Evolutionary conservation across 805 yeast genomes (phyloP).

Genomic region (Saturnispora ahearnii): DNA sequence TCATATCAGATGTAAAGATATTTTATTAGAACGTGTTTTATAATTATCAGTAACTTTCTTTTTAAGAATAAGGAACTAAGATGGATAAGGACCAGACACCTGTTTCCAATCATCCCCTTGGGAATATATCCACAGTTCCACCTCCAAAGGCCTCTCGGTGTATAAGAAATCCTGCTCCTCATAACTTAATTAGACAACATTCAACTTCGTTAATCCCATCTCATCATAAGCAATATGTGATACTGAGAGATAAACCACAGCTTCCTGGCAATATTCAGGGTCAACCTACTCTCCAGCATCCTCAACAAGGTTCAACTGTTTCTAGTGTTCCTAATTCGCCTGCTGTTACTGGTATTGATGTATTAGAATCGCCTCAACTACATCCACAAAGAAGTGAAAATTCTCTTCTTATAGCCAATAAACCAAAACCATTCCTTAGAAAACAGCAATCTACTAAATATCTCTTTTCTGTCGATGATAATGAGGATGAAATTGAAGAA

Average conservation of each 20-base stretch:
- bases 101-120: background rate
- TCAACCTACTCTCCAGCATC: background rate
- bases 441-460: constrained; percentile 26
- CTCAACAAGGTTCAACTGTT: constrained; percentile 1
- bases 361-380: constrained; percentile 9
- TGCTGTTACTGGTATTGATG: constrained; percentile 7
- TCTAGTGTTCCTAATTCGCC: constrained; percentile 11
- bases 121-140: background rate
- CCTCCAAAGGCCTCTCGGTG: constrained; percentile 7
- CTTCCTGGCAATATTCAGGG: background rate
- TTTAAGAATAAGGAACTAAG: background rate
- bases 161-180: constrained; percentile 15
- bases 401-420: constrained; percentile 1
- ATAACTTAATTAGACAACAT: constrained; percentile 14
- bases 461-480: constrained; percentile 76
- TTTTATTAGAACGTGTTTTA: background rate
- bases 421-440: constrained; percentile 19
- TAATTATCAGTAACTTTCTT: background rate
- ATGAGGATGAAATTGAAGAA: constrained; percentile 59
- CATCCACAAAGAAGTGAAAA: constrained; percentile 9
- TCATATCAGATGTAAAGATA: background rate
- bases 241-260: constrained; percentile 22
- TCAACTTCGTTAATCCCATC: constrained; percentile 12
- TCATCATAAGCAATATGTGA: constrained; percentile 27
- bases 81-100: background rate